Percentiles rank a stretch among this genome's conserved stretches.
phyloP scores from a whole-genome alignment of 352 stramenopile species.

The Blastocystis sp. region DNA sequence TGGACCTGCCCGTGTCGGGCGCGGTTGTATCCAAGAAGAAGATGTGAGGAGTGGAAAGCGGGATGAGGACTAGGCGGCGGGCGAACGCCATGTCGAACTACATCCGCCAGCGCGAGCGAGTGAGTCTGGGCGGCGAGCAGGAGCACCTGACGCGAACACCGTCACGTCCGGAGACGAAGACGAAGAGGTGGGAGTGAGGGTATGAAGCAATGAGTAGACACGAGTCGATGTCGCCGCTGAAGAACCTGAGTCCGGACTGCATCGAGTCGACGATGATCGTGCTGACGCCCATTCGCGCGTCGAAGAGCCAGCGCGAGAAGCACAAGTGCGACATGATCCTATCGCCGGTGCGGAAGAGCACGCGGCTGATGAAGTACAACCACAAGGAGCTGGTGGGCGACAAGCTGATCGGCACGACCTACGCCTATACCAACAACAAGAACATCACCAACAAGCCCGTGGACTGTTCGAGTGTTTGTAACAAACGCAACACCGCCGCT shows the following conservation, averaged over 20 bases:
- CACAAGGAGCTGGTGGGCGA: slow-evolving; percentile 4
- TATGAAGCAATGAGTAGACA: too few relatives aligned
- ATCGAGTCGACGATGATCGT: neutral
- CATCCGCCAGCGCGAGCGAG: slow-evolving; percentile 8
- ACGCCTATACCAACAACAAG: slow-evolving; percentile 34
- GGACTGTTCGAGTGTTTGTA: slow-evolving; percentile 8
- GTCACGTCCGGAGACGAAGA: neutral
- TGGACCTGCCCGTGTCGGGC: neutral
- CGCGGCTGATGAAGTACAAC: slow-evolving; percentile 2
- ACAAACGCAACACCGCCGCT: slow-evolving; percentile 4
- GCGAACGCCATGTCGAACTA: slow-evolving; percentile 11
- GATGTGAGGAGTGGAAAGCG: neutral
- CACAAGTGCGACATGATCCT: slow-evolving; percentile 36
- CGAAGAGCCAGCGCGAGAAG: neutral
- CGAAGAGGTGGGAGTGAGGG: too few relatives aligned
- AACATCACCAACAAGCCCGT: neutral
- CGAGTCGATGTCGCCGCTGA: too few relatives aligned
- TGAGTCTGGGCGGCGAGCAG: neutral
- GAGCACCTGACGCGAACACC: neutral
- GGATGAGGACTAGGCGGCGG: neutral
- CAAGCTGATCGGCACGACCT: slow-evolving; percentile 25
- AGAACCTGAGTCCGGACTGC: neutral
- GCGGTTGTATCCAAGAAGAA: neutral
- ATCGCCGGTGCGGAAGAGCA: slow-evolving; percentile 21
- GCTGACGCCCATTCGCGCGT: neutral